These are phyloP conservation scores for Malassezia brasiliensis DNA, from an alignment of 1,284 basidiomycete genomes.

Conservation along the genomic window DNA sequence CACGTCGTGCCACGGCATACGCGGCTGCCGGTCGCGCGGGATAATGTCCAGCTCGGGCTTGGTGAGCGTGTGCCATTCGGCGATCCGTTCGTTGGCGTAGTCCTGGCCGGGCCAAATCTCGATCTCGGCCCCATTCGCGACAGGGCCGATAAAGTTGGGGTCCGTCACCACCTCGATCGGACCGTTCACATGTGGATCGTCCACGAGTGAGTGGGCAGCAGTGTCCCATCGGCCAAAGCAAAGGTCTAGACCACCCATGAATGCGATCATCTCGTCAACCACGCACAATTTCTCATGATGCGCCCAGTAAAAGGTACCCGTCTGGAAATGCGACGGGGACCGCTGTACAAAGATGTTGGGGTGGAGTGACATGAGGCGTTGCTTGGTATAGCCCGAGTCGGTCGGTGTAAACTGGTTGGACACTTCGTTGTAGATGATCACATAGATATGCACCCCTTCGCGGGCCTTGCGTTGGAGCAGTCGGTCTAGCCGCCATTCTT, in stretches of 20 bases:
- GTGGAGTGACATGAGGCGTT: slow-evolving; percentile 71
- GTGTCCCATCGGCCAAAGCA: slow-evolving; percentile 64
- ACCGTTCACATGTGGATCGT: slow-evolving; percentile 19
- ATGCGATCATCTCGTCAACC: slow-evolving; percentile 91
- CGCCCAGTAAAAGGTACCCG: slow-evolving; percentile 89
- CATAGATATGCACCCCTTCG: slow-evolving; percentile 90
- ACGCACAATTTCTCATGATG: slow-evolving; percentile 97
- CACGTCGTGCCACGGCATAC: slow-evolving; percentile 99
- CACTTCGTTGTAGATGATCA: slow-evolving; percentile 81
- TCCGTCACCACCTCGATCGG: slow-evolving; percentile 4
- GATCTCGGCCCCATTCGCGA: slow-evolving; percentile 51
- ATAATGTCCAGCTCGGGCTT: slow-evolving; percentile 93
- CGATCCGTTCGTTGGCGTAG: slow-evolving; percentile 79
- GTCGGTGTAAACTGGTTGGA: slow-evolving; percentile 77
- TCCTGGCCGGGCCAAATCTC: slow-evolving; percentile 85
- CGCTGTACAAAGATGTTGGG: slow-evolving; percentile 92
- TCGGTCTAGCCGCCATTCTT: slow-evolving; percentile 76
- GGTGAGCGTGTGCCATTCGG: slow-evolving; percentile 75
- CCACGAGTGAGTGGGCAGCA: slow-evolving; percentile 69
- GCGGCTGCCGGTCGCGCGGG: slow-evolving; percentile 72
- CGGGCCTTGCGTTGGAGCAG: slow-evolving; percentile 84
- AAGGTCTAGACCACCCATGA: slow-evolving; percentile 93
- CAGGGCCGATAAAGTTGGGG: slow-evolving; percentile 27
- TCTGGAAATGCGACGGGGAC: slow-evolving; percentile 93
- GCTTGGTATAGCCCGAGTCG: slow-evolving; percentile 70